Evolutionary conservation across 805 yeast genomes (phyloP).

Genomic region (Sporopachydermia quercuum): DNA sequence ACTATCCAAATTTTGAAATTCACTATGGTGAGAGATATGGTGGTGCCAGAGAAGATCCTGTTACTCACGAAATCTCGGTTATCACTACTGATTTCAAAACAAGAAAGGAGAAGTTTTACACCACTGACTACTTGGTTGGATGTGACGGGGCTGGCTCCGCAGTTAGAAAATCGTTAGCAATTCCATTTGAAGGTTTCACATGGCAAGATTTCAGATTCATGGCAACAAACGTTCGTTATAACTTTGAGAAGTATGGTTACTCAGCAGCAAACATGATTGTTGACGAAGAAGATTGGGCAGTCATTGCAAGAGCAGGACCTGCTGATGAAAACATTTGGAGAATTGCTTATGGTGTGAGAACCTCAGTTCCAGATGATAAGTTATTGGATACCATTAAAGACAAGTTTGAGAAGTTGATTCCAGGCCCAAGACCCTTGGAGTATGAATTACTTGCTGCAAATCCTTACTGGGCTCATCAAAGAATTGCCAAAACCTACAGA

Average conservation of each 20-base stretch:
- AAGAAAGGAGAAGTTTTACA: neutral
- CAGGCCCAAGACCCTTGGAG: neutral
- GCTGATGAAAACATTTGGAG: neutral
- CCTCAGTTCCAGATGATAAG: neutral
- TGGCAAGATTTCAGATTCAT: neutral
- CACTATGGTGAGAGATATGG: neutral
- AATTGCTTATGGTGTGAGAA: neutral
- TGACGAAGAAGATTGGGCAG: slow-evolving; percentile 1
- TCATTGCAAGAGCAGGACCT: neutral
- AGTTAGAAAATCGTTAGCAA: neutral
- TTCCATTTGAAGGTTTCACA: neutral
- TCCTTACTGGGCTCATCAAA: slow-evolving; percentile 1
- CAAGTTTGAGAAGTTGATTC: neutral
- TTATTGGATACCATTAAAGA: neutral
- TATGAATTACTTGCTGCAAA: neutral
- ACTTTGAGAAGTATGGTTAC: neutral
- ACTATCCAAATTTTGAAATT: neutral
- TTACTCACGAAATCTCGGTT: neutral
- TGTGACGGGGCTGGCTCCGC: slow-evolving; percentile 1
- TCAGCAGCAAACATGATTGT: neutral
- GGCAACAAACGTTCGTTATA: neutral
- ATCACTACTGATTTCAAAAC: neutral
- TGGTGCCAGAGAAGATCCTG: neutral
- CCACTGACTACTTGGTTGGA: neutral
- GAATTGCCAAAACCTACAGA: slow-evolving; percentile 1